Evolutionary conservation across 176 grass and related monocot species (phyloP).

Genomic region (Guadua angustifolia): DNA sequence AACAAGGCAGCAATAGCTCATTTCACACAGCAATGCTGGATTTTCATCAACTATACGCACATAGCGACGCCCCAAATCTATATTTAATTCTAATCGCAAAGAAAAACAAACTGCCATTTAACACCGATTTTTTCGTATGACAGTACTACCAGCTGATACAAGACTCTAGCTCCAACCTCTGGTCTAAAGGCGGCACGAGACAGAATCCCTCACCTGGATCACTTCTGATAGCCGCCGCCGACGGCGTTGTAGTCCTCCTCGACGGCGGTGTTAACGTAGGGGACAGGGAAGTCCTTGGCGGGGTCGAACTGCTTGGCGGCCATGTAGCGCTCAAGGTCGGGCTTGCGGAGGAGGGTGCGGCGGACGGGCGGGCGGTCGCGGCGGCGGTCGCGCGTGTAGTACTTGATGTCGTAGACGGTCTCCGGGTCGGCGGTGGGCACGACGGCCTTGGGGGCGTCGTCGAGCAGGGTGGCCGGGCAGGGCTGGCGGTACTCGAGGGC

Average conservation of each 20-base stretch:
- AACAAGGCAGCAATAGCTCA: neutral
- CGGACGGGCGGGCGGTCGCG: slow-evolving; percentile 74
- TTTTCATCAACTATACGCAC: neutral
- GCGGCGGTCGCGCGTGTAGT: slow-evolving; percentile 77
- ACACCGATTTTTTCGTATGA: neutral
- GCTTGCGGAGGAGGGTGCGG: slow-evolving; percentile 78
- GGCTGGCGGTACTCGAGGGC: slow-evolving; percentile 67
- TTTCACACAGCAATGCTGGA: slow-evolving; percentile 3
- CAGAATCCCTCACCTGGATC: slow-evolving; percentile 40
- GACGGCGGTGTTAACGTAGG: slow-evolving; percentile 60
- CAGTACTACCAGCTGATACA: neutral
- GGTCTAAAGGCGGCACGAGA: slow-evolving; percentile 37
- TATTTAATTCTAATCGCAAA: neutral
- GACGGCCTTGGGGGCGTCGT: slow-evolving; percentile 38
- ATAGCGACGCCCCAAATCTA: neutral
- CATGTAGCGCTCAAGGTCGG: slow-evolving; percentile 81
- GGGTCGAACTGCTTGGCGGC: slow-evolving; percentile 81
- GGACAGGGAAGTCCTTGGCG: slow-evolving; percentile 64
- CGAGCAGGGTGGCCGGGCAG: slow-evolving; percentile 68
- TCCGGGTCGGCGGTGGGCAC: slow-evolving; percentile 80
- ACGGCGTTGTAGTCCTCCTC: slow-evolving; percentile 72
- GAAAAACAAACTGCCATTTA: neutral
- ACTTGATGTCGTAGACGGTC: slow-evolving; percentile 93
- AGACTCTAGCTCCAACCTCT: slow-evolving; percentile 40
- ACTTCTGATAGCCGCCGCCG: slow-evolving; percentile 88